These are phyloP conservation scores for Coelastrella sp. DNA, from an alignment of 139 green algal species.

Conservation along the genomic window DNA sequence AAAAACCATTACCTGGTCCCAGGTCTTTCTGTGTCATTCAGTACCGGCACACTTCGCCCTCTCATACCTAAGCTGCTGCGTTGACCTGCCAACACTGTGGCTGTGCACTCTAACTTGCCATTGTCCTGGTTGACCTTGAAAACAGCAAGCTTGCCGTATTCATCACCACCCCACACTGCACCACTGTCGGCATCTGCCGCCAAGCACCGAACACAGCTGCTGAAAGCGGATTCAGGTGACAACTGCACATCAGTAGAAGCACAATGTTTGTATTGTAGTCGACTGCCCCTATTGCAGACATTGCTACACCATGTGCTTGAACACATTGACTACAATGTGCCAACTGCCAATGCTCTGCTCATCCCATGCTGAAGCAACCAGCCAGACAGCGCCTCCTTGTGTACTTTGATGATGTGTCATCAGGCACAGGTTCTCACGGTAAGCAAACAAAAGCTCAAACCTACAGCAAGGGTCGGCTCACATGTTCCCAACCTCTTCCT, in stretches of 20 bases:
- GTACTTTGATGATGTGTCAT: too few relatives aligned
- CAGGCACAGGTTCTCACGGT: too few relatives aligned
- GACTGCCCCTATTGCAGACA: too few relatives aligned
- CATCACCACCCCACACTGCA: conserved; percentile 57
- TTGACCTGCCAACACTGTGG: background rate
- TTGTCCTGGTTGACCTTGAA: background rate
- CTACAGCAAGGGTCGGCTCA: too few relatives aligned
- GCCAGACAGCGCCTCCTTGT: background rate
- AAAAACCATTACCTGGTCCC: background rate
- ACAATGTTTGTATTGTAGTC: too few relatives aligned
- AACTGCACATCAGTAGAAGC: too few relatives aligned
- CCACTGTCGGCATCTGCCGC: conserved; percentile 50
- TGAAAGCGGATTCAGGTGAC: conserved; percentile 51
- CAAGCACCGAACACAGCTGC: conserved; percentile 49
- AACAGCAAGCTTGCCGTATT: conserved; percentile 28
- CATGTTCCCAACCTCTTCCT: conserved; percentile 47
- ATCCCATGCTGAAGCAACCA: background rate
- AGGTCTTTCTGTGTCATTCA: background rate
- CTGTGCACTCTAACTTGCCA: conserved; percentile 24
- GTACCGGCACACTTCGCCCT: background rate
- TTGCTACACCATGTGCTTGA: too few relatives aligned
- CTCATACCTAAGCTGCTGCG: background rate
- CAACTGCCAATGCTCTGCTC: background rate
- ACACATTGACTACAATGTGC: too few relatives aligned
- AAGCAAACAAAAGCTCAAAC: too few relatives aligned